Conservation (phyloP, 2,329 filamentous ascomycete genomes). For the Calonectria montana region DNA sequence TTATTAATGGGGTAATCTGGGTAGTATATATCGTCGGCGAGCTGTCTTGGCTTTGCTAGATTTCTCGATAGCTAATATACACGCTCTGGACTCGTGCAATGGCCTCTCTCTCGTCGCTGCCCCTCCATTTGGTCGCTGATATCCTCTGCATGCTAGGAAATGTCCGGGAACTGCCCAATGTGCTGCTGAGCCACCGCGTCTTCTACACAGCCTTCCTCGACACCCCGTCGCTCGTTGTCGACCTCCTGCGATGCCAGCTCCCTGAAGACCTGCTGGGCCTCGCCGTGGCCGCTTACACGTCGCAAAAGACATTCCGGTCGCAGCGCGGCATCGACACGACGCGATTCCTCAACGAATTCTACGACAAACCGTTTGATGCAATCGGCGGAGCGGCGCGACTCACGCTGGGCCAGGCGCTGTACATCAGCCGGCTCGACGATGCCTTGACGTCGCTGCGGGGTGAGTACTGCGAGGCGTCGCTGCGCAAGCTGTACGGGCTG, state of each 20-base stretch:
- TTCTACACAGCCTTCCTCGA: constrained; percentile 37
- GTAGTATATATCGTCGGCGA: background rate
- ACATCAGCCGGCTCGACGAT: constrained; percentile 29
- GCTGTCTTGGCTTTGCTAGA: background rate
- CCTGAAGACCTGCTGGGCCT: constrained; percentile 26
- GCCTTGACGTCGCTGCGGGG: constrained; percentile 17
- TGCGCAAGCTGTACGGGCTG: constrained; percentile 31
- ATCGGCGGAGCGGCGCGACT: constrained; percentile 22
- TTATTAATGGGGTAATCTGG: background rate
- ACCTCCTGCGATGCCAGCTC: constrained; percentile 34
- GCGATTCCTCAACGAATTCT: constrained; percentile 29
- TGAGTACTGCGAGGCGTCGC: constrained; percentile 21
- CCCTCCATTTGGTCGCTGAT: constrained; percentile 36
- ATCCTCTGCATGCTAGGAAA: constrained; percentile 32
- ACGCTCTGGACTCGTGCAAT: constrained; percentile 18
- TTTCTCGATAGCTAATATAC: background rate
- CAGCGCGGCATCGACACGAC: constrained; percentile 8
- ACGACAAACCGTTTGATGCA: constrained; percentile 20
- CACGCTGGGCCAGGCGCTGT: constrained; percentile 28
- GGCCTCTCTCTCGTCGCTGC: constrained; percentile 35
- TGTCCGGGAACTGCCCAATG: constrained; percentile 30
- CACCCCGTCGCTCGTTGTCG: constrained; percentile 31
- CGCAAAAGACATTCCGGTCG: constrained; percentile 24
- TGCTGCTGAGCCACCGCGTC: constrained; percentile 34
- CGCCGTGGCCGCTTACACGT: constrained; percentile 31